Conservation (phyloP, 495 filamentous ascomycete genomes). For the Hypoxylon rickii region DNA sequence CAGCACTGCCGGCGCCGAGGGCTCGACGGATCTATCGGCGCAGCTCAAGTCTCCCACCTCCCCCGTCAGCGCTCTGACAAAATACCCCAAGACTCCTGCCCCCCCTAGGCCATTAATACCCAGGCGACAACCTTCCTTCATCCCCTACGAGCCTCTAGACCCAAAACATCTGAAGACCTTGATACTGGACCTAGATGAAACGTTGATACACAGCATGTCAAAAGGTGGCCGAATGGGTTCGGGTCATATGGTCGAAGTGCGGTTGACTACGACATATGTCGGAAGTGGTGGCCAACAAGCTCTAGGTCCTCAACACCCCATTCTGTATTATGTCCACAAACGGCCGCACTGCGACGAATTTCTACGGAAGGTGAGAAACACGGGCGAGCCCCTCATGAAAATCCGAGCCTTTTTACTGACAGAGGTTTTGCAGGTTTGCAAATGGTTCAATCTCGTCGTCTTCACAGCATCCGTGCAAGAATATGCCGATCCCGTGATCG, state of each 20-base stretch:
- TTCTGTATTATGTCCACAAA: conserved; percentile 98
- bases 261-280: conserved; percentile 69
- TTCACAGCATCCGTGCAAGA: conserved; percentile 98
- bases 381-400: not conserved
- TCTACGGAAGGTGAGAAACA: conserved; percentile 75
- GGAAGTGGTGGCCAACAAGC: conserved; percentile 66
- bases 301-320: conserved; percentile 87
- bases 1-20: conserved; percentile 29
- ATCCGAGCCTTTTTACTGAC: conserved; percentile 12
- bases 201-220: conserved; percentile 93
- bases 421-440: conserved; percentile 63
- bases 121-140: conserved; percentile 80
- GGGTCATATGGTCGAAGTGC: conserved; percentile 99
- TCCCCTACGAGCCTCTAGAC: conserved; percentile 52
- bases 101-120: conserved; percentile 91
- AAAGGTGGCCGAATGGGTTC: conserved; percentile 95
- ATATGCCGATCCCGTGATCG: conserved; percentile 97
- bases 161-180: conserved; percentile 78
- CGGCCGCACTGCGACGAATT: conserved; percentile 97
- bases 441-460: conserved; percentile 97
- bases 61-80: conserved; percentile 75
- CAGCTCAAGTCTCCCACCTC: conserved; percentile 90
- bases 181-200: conserved; percentile 95
- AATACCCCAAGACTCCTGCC: conserved; percentile 84
- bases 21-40: conserved; percentile 48